Conservation (phyloP, 73 alveolate genomes). For the Stentor coeruleus region DNA sequence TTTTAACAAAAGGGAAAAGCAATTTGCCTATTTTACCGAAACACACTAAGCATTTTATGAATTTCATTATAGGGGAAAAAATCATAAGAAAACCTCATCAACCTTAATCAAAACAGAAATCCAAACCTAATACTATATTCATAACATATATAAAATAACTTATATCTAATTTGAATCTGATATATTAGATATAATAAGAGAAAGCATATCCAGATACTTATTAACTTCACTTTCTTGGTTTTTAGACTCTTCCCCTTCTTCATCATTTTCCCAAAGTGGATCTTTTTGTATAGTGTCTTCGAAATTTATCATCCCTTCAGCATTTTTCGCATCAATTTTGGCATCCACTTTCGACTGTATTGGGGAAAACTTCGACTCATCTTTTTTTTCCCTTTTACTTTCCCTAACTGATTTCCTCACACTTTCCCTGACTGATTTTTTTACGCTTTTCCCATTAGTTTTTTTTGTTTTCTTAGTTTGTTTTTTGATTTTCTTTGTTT, state of each 20-base stretch:
- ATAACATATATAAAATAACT: too few species aligned
- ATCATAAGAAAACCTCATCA: too few species aligned
- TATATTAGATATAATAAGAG: not conserved
- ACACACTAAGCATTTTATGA: not conserved
- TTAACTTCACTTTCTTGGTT: not conserved
- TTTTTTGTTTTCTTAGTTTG: not conserved
- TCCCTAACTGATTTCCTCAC: not conserved
- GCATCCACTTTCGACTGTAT: not conserved
- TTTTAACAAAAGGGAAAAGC: not conserved
- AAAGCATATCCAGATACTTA: not conserved
- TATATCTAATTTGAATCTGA: not conserved
- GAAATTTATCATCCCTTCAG: not conserved
- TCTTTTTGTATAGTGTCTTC: not conserved
- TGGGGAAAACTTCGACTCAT: not conserved
- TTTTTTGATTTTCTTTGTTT: too few species aligned
- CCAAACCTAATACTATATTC: too few species aligned
- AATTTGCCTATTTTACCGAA: not conserved
- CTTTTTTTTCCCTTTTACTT: not conserved
- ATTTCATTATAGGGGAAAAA: not conserved
- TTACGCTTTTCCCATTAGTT: not conserved
- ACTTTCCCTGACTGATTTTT: not conserved
- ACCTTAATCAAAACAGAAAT: too few species aligned
- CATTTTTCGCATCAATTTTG: not conserved
- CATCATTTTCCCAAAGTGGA: not conserved
- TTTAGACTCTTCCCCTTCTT: not conserved